These are phyloP conservation scores for Limnomonas spitsbergensis DNA, from an alignment of 139 green algal species.

Conservation along the genomic window DNA sequence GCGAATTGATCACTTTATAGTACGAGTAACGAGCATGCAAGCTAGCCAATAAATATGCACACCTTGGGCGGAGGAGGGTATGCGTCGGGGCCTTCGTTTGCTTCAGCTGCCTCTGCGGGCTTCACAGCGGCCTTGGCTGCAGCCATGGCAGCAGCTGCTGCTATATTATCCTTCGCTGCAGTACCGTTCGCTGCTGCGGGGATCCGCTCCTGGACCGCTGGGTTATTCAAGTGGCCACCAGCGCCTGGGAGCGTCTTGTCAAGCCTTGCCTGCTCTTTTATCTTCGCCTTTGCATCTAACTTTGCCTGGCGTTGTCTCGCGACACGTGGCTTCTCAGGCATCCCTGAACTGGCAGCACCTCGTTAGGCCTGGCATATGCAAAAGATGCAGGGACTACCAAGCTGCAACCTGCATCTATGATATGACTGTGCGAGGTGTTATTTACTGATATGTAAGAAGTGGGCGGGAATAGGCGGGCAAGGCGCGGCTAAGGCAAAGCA, in stretches of 20 bases:
- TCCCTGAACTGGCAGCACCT: no score
- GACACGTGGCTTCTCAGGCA: background rate
- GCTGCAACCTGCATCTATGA: no score
- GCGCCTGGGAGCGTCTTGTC: background rate
- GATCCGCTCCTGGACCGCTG: background rate
- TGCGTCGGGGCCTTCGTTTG: slow-evolving; percentile 10
- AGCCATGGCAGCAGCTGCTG: slow-evolving; percentile 14
- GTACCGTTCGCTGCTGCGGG: background rate
- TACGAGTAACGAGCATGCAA: no score
- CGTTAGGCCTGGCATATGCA: no score
- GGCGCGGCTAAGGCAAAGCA: no score
- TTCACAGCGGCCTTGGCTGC: slow-evolving; percentile 7
- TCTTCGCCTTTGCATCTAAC: slow-evolving; percentile 8
- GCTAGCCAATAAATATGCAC: no score
- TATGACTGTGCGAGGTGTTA: no score
- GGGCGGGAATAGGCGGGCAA: no score
- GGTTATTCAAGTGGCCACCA: background rate
- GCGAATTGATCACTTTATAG: no score
- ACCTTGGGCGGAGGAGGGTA: slow-evolving; percentile 16
- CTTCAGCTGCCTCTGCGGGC: slow-evolving; percentile 1
- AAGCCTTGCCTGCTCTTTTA: slow-evolving; percentile 8
- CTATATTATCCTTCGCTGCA: background rate
- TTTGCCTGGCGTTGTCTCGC: slow-evolving; percentile 6
- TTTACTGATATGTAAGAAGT: no score
- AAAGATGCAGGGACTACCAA: no score